Evolutionary conservation across 2,329 filamentous ascomycete species (phyloP), one percentile per base, ranked within the genome.

Genomic region (Microdochium nivale): DNA sequence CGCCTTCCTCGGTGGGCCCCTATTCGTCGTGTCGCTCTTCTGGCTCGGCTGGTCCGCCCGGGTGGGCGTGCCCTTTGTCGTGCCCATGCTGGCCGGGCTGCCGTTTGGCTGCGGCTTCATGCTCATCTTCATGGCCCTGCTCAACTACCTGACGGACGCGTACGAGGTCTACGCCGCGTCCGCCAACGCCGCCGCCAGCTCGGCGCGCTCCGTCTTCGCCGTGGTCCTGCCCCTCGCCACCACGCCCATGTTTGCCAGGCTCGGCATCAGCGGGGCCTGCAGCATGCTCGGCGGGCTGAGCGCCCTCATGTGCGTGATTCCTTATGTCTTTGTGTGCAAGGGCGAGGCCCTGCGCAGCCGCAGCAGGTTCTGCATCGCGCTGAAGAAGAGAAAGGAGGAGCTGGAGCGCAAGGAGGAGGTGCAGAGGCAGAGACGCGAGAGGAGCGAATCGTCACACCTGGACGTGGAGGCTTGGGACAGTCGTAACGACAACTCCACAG

Each of bases 91-190:
- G 10, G 79, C 80, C 0, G 83, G 83, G 0, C 59, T 86, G 0
- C 70, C 77, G 1, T 86, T 86, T 52, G 83, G 83, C 48, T 64
- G 78, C 52, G 83, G 80, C 10, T 85, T 81, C 59, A 71, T 78
- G 62, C 70, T 83, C 9, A 81, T 84, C 52, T 85, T 86, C 62
- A 82, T 84, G 65, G 78, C 80, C 0, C 69, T 84, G 25, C 67
- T 85, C 21, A 84, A 84, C 57, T 86, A 86, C 59, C 71, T 85
- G 14, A 81, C 78, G 30, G 83, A 86, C 58, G 81, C 83, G n/a
- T 87, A 87, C 64, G 77, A 81, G 56, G 75, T 82, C 47, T 86
- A 79, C 58, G 80, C 82, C 0, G 79, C 79, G 1, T 78, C 73
- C 19, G 79, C 77, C 2, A 71, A 79, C 51, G 77, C 78, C 0